Conservation (phyloP, 768 basidiomycete genomes). For the Suillus plorans region DNA sequence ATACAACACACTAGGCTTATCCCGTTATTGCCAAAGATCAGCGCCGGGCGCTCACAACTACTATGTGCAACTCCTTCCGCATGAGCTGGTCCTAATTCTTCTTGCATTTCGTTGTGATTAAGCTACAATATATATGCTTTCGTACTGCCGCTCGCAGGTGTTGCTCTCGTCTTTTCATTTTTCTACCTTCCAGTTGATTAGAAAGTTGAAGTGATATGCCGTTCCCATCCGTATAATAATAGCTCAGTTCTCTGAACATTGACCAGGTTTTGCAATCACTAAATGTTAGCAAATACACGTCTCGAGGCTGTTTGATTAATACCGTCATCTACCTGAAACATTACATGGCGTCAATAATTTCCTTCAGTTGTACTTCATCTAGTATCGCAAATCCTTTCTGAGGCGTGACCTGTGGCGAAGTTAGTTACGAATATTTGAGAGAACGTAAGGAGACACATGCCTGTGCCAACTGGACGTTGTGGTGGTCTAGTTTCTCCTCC, state of each 20-base stretch:
- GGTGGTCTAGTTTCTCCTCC: slow-evolving; percentile 99
- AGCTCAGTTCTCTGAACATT: background rate
- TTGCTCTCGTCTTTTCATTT: background rate
- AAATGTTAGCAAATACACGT: background rate
- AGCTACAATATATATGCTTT: too few relatives aligned
- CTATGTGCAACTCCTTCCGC: too few relatives aligned
- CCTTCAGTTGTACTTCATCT: slow-evolving; percentile 76
- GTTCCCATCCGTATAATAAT: background rate
- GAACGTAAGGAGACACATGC: slow-evolving; percentile 38
- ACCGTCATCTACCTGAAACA: slow-evolving; percentile 9
- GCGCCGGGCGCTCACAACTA: too few relatives aligned
- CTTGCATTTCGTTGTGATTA: background rate
- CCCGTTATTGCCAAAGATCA: slow-evolving; percentile 2
- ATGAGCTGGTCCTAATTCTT: too few relatives aligned
- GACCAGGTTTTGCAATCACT: background rate
- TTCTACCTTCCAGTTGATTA: background rate
- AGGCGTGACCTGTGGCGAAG: slow-evolving; percentile 63
- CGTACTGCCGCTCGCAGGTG: too few relatives aligned
- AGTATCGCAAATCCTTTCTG: slow-evolving; percentile 88
- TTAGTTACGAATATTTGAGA: background rate
- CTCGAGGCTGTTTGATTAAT: background rate
- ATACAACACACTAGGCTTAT: slow-evolving; percentile 20
- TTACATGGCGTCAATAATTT: slow-evolving; percentile 83
- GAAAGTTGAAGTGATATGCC: background rate
- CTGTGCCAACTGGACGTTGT: slow-evolving; percentile 97